phyloP scores from a whole-genome alignment of 2,329 filamentous ascomycete genomes.

The Paracoccidioides lutzii region DNA sequence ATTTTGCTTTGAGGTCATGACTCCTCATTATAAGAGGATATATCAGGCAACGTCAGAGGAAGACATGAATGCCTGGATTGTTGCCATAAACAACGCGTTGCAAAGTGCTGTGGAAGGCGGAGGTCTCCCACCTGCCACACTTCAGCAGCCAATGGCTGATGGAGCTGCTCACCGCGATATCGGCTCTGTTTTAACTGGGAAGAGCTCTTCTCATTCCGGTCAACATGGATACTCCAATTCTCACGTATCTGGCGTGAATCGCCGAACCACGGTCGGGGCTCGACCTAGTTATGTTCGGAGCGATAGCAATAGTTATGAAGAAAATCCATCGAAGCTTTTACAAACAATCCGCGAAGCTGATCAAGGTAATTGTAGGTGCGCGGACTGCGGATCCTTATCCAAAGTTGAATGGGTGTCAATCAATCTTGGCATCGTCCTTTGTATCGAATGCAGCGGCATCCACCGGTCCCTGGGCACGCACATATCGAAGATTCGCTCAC shows the following conservation, averaged over 20 bases:
- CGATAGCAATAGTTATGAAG: slow-evolving; percentile 60
- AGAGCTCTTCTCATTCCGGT: slow-evolving; percentile 54
- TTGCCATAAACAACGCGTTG: slow-evolving; percentile 88
- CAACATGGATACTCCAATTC: slow-evolving; percentile 37
- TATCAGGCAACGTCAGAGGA: slow-evolving; percentile 98
- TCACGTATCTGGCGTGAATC: slow-evolving; percentile 47
- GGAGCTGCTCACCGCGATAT: slow-evolving; percentile 67
- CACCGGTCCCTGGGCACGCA: slow-evolving; percentile 93
- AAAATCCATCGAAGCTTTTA: slow-evolving; percentile 72
- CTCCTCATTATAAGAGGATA: slow-evolving; percentile 85
- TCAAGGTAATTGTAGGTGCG: slow-evolving; percentile 84
- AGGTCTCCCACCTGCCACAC: slow-evolving; percentile 37
- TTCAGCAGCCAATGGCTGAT: slow-evolving; percentile 35
- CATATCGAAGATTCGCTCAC: slow-evolving; percentile 90
- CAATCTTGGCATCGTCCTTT: slow-evolving; percentile 89
- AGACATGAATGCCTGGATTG: slow-evolving; percentile 95
- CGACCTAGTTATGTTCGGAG: slow-evolving; percentile 60
- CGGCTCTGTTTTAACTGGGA: slow-evolving; percentile 82
- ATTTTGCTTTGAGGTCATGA: slow-evolving; percentile 98
- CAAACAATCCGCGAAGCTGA: slow-evolving; percentile 81
- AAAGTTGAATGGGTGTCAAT: slow-evolving; percentile 99
- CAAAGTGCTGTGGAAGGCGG: slow-evolving; percentile 89
- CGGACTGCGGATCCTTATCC: slow-evolving; percentile 78
- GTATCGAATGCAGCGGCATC: slow-evolving; percentile 96
- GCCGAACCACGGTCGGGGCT: slow-evolving; percentile 84